Conservation (phyloP, 1,139 yeast genomes). For the Yamadazyma membranifaciens region DNA sequence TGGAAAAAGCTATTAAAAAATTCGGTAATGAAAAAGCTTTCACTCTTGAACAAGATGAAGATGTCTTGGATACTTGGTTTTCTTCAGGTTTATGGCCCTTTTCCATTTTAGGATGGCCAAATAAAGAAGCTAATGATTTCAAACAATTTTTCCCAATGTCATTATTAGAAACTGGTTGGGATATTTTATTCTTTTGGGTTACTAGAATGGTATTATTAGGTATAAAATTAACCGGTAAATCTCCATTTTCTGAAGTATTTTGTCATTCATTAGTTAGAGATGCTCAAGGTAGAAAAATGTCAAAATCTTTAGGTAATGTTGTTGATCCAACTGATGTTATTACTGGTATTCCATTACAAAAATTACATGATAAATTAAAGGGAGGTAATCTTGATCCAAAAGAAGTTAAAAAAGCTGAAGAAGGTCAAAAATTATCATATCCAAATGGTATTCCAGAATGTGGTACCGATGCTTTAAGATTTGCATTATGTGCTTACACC, state of each 20-base stretch:
- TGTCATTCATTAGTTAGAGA: slow-evolving; percentile 98
- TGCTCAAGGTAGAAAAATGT: slow-evolving; percentile 99
- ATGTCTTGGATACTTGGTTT: slow-evolving; percentile 98
- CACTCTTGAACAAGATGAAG: slow-evolving; percentile 91
- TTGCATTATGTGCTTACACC: slow-evolving; percentile 96
- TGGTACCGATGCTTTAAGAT: slow-evolving; percentile 98
- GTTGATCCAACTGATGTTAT: slow-evolving; percentile 95
- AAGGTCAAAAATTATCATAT: slow-evolving; percentile 86
- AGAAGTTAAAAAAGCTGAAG: slow-evolving; percentile 83
- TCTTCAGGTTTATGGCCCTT: slow-evolving; percentile 98
- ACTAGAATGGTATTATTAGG: slow-evolving; percentile 94
- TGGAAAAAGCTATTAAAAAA: slow-evolving; percentile 69
- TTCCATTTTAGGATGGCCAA: slow-evolving; percentile 96
- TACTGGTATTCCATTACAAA: slow-evolving; percentile 77
- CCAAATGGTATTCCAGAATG: slow-evolving; percentile 99
- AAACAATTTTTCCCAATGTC: slow-evolving; percentile 84
- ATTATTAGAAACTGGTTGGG: slow-evolving; percentile 98
- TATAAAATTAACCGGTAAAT: slow-evolving; percentile 81
- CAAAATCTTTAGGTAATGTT: slow-evolving; percentile 95
- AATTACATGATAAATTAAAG: slow-evolving; percentile 72
- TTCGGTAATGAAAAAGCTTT: slow-evolving; percentile 65
- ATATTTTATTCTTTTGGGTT: slow-evolving; percentile 98
- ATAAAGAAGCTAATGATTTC: slow-evolving; percentile 63
- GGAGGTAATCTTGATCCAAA: slow-evolving; percentile 87
- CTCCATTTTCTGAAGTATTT: slow-evolving; percentile 95